Percentiles rank a stretch among this genome's conserved stretches.
Evolutionary conservation across 768 basidiomycete genomes (phyloP).

Genomic region (Russula ochroleuca): DNA sequence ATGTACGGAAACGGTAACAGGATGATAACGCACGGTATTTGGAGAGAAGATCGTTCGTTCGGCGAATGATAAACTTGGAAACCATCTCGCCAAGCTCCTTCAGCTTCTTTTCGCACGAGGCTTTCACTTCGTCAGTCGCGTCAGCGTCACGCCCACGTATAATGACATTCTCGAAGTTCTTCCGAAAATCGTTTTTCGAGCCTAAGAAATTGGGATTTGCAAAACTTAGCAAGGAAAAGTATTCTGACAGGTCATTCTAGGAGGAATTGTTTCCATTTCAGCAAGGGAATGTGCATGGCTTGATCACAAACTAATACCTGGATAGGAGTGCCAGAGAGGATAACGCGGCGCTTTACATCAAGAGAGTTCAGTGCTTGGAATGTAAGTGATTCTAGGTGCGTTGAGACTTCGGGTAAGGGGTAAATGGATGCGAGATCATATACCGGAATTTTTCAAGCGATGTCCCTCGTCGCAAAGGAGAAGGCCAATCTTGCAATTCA

Average conservation of each 20-base stretch:
- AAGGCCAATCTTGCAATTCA: slow-evolving; percentile 78
- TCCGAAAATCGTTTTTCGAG: slow-evolving; percentile 84
- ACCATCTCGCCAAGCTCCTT: slow-evolving; percentile 86
- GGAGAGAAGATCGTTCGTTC: slow-evolving; percentile 90
- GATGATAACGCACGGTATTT: slow-evolving; percentile 72
- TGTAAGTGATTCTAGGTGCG: slow-evolving; percentile 67
- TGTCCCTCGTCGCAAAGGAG: slow-evolving; percentile 98
- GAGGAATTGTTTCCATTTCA: background rate
- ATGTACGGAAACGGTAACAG: background rate
- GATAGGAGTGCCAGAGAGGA: slow-evolving; percentile 91
- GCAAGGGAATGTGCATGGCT: background rate
- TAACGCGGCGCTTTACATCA: slow-evolving; percentile 85
- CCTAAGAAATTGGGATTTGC: slow-evolving; percentile 90
- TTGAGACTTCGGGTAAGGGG: background rate
- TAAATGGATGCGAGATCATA: slow-evolving; percentile 27
- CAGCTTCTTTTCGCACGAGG: slow-evolving; percentile 81
- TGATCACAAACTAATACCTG: slow-evolving; percentile 46
- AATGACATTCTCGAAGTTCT: slow-evolving; percentile 91
- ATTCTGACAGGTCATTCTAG: slow-evolving; percentile 91
- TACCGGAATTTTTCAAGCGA: slow-evolving; percentile 92
- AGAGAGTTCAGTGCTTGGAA: slow-evolving; percentile 80
- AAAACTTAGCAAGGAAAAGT: slow-evolving; percentile 89
- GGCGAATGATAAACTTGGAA: slow-evolving; percentile 89
- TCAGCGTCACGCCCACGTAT: slow-evolving; percentile 87
- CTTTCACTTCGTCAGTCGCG: slow-evolving; percentile 73